A percentile compares a stretch with the other conserved stretches of the same genome.
Evolutionary conservation across 1,284 basidiomycete genomes (phyloP).

Genomic region (Ceratobasidium sp.): DNA sequence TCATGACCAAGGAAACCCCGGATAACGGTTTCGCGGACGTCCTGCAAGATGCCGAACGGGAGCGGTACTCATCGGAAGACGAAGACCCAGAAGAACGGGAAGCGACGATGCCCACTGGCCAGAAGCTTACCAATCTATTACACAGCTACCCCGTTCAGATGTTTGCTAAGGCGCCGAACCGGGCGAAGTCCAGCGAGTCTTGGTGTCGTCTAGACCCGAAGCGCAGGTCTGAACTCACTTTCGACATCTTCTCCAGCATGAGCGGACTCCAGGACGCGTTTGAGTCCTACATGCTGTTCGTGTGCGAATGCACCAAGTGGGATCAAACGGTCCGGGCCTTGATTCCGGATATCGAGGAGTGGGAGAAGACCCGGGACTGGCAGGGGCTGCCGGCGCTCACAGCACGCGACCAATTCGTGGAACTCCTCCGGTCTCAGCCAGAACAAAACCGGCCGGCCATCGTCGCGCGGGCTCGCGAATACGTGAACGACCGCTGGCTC

Average conservation of each 20-base stretch:
- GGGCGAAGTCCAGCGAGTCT: neutral
- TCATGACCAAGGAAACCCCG: neutral
- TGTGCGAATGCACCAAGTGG: neutral
- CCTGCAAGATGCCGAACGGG: neutral
- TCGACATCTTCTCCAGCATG: constrained; percentile 3
- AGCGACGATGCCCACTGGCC: neutral
- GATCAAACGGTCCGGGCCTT: neutral
- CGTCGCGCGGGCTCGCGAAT: neutral
- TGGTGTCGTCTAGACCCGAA: neutral
- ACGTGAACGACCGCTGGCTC: neutral
- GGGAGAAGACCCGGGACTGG: neutral
- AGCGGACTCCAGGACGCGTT: neutral
- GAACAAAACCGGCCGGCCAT: neutral
- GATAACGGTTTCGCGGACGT: neutral
- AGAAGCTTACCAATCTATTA: neutral
- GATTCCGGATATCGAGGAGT: neutral
- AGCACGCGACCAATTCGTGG: neutral
- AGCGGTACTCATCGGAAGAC: constrained; percentile 7
- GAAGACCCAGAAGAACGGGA: neutral
- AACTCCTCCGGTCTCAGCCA: neutral
- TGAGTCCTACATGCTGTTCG: neutral
- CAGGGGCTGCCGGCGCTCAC: neutral
- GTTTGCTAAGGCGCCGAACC: constrained; percentile 17
- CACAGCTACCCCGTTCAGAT: constrained; percentile 13
- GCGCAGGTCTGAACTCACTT: neutral